Evolutionary conservation across 768 basidiomycete genomes (phyloP).

Genomic region (Gloeophyllum trabeum): DNA sequence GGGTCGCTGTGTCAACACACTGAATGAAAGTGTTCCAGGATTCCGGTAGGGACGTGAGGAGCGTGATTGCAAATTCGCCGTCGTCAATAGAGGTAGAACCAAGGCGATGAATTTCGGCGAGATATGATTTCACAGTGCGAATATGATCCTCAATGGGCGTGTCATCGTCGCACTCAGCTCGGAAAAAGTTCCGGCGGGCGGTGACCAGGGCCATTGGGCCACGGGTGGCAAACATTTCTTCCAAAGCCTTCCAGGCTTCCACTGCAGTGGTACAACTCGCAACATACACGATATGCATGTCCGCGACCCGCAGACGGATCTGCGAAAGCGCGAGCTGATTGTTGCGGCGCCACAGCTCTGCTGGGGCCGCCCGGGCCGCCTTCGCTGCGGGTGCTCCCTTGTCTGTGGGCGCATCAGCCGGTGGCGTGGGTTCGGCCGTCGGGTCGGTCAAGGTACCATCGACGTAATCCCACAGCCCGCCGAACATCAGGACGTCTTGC

Average conservation of each 20-base stretch:
- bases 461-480: slow-evolving; percentile 5
- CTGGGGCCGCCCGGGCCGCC: slow-evolving; percentile 5
- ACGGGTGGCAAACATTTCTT: slow-evolving; percentile 16
- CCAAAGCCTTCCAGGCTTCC: slow-evolving; percentile 18
- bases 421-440: neutral
- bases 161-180: slow-evolving; percentile 16
- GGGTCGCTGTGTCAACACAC: slow-evolving; percentile 3
- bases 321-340: slow-evolving; percentile 19
- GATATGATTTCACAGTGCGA: slow-evolving; percentile 12
- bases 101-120: slow-evolving; percentile 9
- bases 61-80: slow-evolving; percentile 6
- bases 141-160: slow-evolving; percentile 21
- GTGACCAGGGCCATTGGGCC: slow-evolving; percentile 18
- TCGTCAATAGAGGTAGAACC: slow-evolving; percentile 3
- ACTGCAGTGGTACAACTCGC: slow-evolving; percentile 12
- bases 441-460: neutral
- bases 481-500: slow-evolving; percentile 1
- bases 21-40: slow-evolving; percentile 13
- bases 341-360: slow-evolving; percentile 15
- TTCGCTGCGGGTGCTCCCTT: neutral
- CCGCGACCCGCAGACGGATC: slow-evolving; percentile 18
- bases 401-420: neutral
- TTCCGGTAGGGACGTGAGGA: slow-evolving; percentile 12
- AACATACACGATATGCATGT: slow-evolving; percentile 18
- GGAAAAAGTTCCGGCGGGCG: slow-evolving; percentile 16